Conservation (phyloP, 1,284 basidiomycete species). For the Cutaneotrichosporon sp. region DNA sequence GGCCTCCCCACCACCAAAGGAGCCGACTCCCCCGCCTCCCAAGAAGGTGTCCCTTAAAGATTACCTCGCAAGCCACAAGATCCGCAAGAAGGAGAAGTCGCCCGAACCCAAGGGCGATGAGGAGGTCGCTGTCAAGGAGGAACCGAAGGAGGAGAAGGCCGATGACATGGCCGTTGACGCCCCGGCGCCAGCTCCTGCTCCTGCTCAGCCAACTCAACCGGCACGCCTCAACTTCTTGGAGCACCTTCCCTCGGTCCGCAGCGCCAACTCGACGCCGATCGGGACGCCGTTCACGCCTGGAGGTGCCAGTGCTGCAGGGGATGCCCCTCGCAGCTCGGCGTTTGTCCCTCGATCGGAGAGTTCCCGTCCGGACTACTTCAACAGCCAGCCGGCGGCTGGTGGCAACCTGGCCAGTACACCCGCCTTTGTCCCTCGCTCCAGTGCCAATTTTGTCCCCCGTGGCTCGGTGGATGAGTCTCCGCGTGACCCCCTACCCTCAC, state of each 20-base stretch:
- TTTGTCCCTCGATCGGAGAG: constrained; percentile 22
- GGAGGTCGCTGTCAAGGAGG: neutral
- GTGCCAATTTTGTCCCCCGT: constrained; percentile 22
- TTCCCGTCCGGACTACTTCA: constrained; percentile 31
- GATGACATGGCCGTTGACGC: too few relatives aligned
- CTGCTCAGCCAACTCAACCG: constrained; percentile 8
- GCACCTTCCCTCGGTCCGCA: constrained; percentile 31
- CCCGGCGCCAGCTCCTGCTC: neutral
- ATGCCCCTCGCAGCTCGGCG: constrained; percentile 12
- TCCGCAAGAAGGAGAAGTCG: constrained; percentile 28
- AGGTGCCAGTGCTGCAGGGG: neutral
- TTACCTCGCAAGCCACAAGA: constrained; percentile 43
- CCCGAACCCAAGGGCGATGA: neutral
- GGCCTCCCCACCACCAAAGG: constrained; percentile 38
- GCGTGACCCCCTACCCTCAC: constrained; percentile 5
- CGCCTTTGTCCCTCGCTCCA: constrained; percentile 20
- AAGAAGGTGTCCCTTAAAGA: constrained; percentile 47
- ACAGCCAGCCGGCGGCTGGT: constrained; percentile 5
- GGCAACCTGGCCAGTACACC: neutral
- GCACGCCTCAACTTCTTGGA: constrained; percentile 36
- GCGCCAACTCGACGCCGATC: constrained; percentile 1
- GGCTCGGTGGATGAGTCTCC: constrained; percentile 6
- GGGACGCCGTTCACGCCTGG: constrained; percentile 9
- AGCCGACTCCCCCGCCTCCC: constrained; percentile 36
- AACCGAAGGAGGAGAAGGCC: neutral